These are phyloP conservation scores for Diplodia seriata DNA, from an alignment of 2,329 filamentous ascomycete genomes.

Conservation along the genomic window DNA sequence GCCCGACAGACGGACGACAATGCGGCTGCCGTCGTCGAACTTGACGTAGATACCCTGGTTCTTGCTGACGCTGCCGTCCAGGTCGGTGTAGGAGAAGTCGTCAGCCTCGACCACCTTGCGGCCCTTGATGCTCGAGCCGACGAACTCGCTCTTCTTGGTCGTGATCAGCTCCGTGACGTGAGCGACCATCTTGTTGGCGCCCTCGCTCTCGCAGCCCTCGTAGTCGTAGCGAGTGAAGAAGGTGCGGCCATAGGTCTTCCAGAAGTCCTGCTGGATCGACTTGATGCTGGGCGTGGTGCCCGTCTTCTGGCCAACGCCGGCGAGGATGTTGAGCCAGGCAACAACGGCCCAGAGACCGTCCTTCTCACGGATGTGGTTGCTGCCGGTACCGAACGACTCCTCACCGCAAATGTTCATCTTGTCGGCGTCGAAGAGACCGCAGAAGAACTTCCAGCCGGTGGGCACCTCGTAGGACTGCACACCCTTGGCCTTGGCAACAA, in stretches of 20 bases:
- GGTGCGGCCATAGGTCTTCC: slow-evolving; percentile 92
- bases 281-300: slow-evolving; percentile 87
- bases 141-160: slow-evolving; percentile 71
- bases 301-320: slow-evolving; percentile 84
- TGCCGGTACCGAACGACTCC: slow-evolving; percentile 97
- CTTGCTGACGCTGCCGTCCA: slow-evolving; percentile 94
- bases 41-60: slow-evolving; percentile 96
- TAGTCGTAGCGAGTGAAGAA: slow-evolving; percentile 99
- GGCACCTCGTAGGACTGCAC: slow-evolving; percentile 95
- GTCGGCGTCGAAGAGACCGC: slow-evolving; percentile 89
- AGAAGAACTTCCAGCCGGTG: slow-evolving; percentile 99
- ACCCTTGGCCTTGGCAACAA: slow-evolving; percentile 93
- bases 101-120: slow-evolving; percentile 88
- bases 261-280: slow-evolving; percentile 97
- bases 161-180: slow-evolving; percentile 81
- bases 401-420: slow-evolving; percentile 99
- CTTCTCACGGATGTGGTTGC: slow-evolving; percentile 99
- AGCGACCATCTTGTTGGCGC: slow-evolving; percentile 86
- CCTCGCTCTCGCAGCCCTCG: slow-evolving; percentile 90
- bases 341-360: slow-evolving; percentile 97
- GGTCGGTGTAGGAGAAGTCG: slow-evolving; percentile 97
- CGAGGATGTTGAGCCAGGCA: slow-evolving; percentile 98
- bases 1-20: slow-evolving; percentile 92
- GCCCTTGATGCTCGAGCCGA: slow-evolving; percentile 81
- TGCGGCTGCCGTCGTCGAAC: slow-evolving; percentile 93